phyloP scores from a whole-genome alignment of 192 early-diverging fungal species.

The Haplosporangium gracile region DNA sequence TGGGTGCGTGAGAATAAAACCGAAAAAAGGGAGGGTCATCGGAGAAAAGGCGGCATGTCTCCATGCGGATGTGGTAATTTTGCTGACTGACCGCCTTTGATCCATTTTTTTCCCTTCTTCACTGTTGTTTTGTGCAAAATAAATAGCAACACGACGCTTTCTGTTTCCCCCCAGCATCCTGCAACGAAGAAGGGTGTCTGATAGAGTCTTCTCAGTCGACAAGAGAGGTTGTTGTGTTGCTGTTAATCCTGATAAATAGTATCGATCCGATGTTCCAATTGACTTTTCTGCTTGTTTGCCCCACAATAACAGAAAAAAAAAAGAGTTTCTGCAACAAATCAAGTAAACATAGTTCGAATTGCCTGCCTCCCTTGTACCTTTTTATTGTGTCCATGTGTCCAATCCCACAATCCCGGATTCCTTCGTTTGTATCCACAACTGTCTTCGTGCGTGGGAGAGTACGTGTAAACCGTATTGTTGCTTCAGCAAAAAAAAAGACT shows the following conservation, averaged over 20 bases:
- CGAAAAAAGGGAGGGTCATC: not conserved
- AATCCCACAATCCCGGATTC: not conserved
- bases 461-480: not conserved
- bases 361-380: not conserved
- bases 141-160: not conserved
- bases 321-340: conserved; percentile 1
- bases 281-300: not conserved
- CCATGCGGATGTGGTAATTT: not conserved
- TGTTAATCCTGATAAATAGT: not conserved
- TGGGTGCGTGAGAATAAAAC: conserved; percentile 1
- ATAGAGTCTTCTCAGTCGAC: not conserved
- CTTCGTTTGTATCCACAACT: not conserved
- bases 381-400: not conserved
- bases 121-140: not conserved
- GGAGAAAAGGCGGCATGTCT: not conserved
- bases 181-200: not conserved
- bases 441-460: not conserved
- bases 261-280: not conserved
- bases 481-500: not conserved
- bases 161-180: not conserved
- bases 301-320: not conserved
- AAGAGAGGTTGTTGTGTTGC: not conserved
- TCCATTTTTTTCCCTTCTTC: not conserved
- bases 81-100: not conserved
- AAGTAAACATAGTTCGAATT: not conserved